Conservation (phyloP, 371 early-diverging fungal species). For the Gilbertella persicaria region DNA sequence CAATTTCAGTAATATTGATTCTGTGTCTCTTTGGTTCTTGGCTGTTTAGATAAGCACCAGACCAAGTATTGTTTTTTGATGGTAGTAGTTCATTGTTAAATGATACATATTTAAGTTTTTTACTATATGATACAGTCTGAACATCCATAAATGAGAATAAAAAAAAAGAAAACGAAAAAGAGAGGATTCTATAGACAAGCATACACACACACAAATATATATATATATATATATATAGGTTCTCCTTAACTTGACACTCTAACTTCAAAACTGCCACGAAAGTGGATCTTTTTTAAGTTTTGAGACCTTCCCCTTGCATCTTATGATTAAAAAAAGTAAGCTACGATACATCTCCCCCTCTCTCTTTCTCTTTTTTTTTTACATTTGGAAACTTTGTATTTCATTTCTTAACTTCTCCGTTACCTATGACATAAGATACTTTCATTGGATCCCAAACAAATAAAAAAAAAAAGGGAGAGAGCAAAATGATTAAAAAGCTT, state of each 20-base stretch:
- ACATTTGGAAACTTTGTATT: no score
- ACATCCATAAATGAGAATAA: background rate
- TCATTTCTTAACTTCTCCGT: no score
- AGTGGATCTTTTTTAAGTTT: no score
- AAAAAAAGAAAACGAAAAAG: background rate
- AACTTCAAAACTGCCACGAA: no score
- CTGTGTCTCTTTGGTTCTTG: background rate
- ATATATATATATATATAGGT: no score
- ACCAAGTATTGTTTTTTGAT: constrained; percentile 10
- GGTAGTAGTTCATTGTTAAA: background rate
- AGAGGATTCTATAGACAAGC: background rate
- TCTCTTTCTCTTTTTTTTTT: no score
- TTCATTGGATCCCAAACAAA: no score
- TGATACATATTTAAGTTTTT: constrained; percentile 2
- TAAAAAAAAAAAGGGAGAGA: no score
- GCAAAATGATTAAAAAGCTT: no score
- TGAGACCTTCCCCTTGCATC: background rate
- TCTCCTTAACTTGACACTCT: no score
- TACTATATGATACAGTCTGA: background rate
- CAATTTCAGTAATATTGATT: background rate
- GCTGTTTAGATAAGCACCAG: background rate
- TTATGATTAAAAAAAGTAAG: background rate
- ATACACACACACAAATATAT: background rate
- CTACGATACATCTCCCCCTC: background rate
- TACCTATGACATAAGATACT: no score